These are phyloP conservation scores for Hebeloma cylindrosporum DNA, from an alignment of 768 basidiomycete genomes.

Conservation along the genomic window DNA sequence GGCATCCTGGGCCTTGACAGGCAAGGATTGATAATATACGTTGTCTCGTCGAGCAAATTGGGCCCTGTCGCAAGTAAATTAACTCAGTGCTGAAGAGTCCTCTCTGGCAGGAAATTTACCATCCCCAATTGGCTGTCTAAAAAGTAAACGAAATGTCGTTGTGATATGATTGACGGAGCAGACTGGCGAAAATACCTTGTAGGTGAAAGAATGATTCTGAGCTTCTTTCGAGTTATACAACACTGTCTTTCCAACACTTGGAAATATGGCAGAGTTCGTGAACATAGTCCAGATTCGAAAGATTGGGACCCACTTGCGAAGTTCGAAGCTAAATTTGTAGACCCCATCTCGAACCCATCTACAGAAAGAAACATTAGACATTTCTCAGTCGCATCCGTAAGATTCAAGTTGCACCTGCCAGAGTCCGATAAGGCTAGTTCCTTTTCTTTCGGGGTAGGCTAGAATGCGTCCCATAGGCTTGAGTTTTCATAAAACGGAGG, in stretches of 20 bases:
- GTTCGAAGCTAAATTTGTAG: constrained; percentile 85
- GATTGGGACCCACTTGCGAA: constrained; percentile 53
- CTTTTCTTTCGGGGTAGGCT: constrained; percentile 80
- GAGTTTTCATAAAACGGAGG: background rate
- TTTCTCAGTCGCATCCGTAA: background rate
- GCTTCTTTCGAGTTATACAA: constrained; percentile 74
- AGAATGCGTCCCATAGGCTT: background rate
- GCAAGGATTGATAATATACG: constrained; percentile 58
- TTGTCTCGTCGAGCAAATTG: constrained; percentile 77
- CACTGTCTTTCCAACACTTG: constrained; percentile 43
- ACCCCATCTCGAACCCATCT: constrained; percentile 86
- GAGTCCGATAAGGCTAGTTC: constrained; percentile 56
- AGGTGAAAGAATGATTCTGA: constrained; percentile 78
- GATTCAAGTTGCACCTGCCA: constrained; percentile 43
- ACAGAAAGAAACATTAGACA: background rate
- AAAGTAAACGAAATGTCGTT: background rate
- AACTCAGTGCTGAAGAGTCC: background rate
- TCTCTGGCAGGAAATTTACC: constrained; percentile 41
- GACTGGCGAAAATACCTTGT: constrained; percentile 39
- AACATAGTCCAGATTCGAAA: background rate
- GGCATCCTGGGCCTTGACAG: constrained; percentile 58
- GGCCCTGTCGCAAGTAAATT: constrained; percentile 44
- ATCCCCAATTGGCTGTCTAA: constrained; percentile 87
- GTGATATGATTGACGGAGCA: background rate
- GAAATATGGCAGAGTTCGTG: constrained; percentile 2